Base-by-base conservation (phyloP, 495 filamentous ascomycete species). In the Neurospora pannonica region DNA sequence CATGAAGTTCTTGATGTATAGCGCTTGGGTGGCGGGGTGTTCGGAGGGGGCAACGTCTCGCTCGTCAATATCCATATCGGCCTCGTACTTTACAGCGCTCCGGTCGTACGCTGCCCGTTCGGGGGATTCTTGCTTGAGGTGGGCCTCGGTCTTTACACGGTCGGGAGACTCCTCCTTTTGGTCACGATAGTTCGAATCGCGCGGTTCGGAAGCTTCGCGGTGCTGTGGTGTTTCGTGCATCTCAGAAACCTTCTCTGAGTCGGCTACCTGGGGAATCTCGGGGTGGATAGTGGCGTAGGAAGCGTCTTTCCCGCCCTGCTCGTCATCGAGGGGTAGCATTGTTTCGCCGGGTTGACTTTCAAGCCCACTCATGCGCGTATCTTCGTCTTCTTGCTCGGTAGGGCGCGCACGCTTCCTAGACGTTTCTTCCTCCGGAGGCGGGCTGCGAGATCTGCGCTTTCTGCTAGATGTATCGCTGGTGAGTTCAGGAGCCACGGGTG, bases 1-100 rank as follows among this genome's bases (percentile, higher is more conserved):
- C 90, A 97, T 94, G 67, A 99, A 88, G 76, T 97, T 90, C 77
- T 92, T 91, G 78, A 99, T 97, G 84, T 98, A 99, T 70, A 99
- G 85, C 48, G 93, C 90, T 39, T 91, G 80, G 7, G 96, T 99
- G 3, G 94, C 94, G 13, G 92, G 89, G 83, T 98, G 96, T 36
- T 92, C 82, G 5, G 95, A 89, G 13, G 94, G 91, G 67, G 85
- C 84, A 38, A 92, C 86, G 31, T 84, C 76, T 72, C 77, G 77
- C 31, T 83, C 82, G 72, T 80, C 77, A 36, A 83, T 78, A 38
- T 76, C 73, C 72, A 76, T 72, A 28, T 67, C 15, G 54, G 13
- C 54, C 60, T 69, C 62, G 40, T 71, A 37, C 15, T 46, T 46
- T 5, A 38, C 70, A 71, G 67, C 37, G 75, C 70, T 70, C 42